These are phyloP conservation scores for Inosperma sp. DNA, from an alignment of 768 basidiomycete genomes.

Conservation along the genomic window DNA sequence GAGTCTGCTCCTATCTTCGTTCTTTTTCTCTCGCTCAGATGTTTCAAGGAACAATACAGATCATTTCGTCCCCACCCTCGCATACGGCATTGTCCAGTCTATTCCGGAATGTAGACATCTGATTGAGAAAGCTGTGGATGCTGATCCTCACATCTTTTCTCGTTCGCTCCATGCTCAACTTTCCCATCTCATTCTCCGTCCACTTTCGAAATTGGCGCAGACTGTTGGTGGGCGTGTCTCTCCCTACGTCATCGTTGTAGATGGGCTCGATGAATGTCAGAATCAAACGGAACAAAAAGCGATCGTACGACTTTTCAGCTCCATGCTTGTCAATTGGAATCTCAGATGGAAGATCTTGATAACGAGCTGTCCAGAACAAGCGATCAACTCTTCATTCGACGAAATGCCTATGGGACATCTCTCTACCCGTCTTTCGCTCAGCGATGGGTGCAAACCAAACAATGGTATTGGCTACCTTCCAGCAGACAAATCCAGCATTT, in stretches of 20 bases:
- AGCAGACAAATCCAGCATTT: constrained; percentile 1
- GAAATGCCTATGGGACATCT: background rate
- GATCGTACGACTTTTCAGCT: background rate
- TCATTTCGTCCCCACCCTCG: constrained; percentile 28
- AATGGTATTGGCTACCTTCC: constrained; percentile 5
- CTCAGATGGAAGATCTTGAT: constrained; percentile 10
- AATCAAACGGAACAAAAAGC: constrained; percentile 1
- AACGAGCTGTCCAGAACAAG: constrained; percentile 12
- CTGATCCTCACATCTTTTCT: constrained; percentile 12
- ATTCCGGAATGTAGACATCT: constrained; percentile 9
- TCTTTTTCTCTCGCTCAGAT: constrained; percentile 33
- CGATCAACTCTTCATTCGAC: constrained; percentile 1
- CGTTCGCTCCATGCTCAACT: constrained; percentile 9
- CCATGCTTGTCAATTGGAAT: background rate
- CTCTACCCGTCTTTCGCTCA: background rate
- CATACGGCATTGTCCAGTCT: constrained; percentile 21
- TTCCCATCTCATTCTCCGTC: background rate
- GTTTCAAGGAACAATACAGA: constrained; percentile 21
- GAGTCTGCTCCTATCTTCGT: constrained; percentile 23
- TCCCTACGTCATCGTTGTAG: constrained; percentile 18
- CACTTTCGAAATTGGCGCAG: background rate
- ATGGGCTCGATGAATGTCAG: constrained; percentile 25
- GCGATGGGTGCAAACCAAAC: constrained; percentile 5
- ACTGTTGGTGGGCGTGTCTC: background rate
- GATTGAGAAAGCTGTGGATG: constrained; percentile 8